Percentiles rank a stretch among this genome's conserved stretches.
phyloP scores from a whole-genome alignment of 2,329 filamentous ascomycete species.

The Calonectria pseudoturangicola region DNA sequence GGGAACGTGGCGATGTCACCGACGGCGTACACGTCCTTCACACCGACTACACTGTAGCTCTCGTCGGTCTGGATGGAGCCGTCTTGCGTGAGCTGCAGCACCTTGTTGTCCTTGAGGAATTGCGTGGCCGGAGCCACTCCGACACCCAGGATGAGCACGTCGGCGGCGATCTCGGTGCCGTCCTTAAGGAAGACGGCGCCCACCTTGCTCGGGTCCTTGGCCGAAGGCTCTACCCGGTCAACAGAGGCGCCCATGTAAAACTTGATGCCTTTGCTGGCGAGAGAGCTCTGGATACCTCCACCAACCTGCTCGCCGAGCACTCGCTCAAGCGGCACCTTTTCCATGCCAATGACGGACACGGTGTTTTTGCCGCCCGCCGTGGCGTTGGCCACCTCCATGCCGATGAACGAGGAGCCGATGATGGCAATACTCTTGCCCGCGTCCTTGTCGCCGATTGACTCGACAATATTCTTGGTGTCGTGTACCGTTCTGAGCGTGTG shows the following conservation, averaged over 20 bases:
- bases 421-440: constrained; percentile 92
- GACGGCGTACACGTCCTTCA: constrained; percentile 91
- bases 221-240: constrained; percentile 86
- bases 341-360: constrained; percentile 92
- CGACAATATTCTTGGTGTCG: constrained; percentile 85
- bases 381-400: constrained; percentile 96
- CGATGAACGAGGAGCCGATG: constrained; percentile 95
- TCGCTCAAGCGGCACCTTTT: constrained; percentile 87
- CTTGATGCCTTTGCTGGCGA: constrained; percentile 91
- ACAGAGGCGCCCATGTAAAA: constrained; percentile 90
- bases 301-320: constrained; percentile 90
- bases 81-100: constrained; percentile 84
- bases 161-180: constrained; percentile 87
- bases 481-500: constrained; percentile 88
- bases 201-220: constrained; percentile 80
- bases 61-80: constrained; percentile 90
- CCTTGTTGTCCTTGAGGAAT: constrained; percentile 84
- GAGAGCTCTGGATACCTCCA: constrained; percentile 83
- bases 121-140: constrained; percentile 91
- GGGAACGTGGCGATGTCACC: constrained; percentile 97
- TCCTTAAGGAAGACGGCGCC: constrained; percentile 90
- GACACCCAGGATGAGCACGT: constrained; percentile 93
- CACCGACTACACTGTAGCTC: constrained; percentile 83
- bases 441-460: constrained; percentile 83
- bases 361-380: constrained; percentile 82